These are phyloP conservation scores for Vanderwaltozyma verrucispora DNA, from an alignment of 805 yeast species.

Conservation along the genomic window DNA sequence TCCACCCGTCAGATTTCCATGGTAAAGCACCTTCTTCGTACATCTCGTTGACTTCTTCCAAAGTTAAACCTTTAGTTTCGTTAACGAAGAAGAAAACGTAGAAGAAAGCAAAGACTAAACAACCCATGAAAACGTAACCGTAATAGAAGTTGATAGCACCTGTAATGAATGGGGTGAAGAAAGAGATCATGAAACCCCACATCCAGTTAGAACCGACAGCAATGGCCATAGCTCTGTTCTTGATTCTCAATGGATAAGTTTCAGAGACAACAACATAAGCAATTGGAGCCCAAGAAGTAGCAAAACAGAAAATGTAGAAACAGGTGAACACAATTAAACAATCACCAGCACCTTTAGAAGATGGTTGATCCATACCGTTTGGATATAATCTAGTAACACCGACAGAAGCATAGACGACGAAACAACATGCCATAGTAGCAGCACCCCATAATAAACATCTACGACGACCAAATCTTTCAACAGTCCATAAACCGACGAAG, in stretches of 20 bases:
- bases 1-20: constrained; percentile 39
- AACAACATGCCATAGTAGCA: constrained; percentile 34
- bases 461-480: constrained; percentile 44
- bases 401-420: constrained; percentile 40
- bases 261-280: constrained; percentile 53
- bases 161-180: constrained; percentile 65
- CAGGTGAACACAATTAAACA: constrained; percentile 32
- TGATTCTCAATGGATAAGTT: constrained; percentile 58
- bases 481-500: constrained; percentile 36
- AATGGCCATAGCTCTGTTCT: constrained; percentile 43
- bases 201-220: constrained; percentile 52
- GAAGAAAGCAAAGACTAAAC: constrained; percentile 40
- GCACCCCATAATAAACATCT: constrained; percentile 36
- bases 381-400: constrained; percentile 39
- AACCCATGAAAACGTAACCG: constrained; percentile 51
- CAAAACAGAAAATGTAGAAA: constrained; percentile 53
- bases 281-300: constrained; percentile 63
- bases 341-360: constrained; percentile 30
- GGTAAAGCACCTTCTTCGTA: constrained; percentile 31
- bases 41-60: constrained; percentile 69
- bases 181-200: constrained; percentile 55
- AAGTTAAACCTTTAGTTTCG: constrained; percentile 67
- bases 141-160: constrained; percentile 51
- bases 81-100: constrained; percentile 60
- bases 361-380: constrained; percentile 29